phyloP scores from a whole-genome alignment of 192 early-diverging fungal species.

The Haplosporangium gracile region DNA sequence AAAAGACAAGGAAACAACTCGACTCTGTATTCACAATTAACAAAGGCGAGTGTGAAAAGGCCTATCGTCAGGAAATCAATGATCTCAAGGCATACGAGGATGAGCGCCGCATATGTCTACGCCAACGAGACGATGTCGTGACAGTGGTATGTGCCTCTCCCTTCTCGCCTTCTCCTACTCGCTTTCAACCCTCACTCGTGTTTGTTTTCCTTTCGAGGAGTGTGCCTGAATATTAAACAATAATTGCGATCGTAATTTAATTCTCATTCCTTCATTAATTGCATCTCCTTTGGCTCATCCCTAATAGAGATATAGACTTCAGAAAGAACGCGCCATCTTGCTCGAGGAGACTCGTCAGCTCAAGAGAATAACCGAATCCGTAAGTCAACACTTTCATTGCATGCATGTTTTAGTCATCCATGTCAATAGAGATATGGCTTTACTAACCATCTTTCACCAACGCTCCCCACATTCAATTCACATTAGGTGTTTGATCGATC shows the following conservation, averaged over 20 bases:
- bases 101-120: constrained; percentile 39
- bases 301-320: constrained; percentile 26
- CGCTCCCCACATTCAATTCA: neutral
- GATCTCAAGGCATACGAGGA: constrained; percentile 39
- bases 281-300: neutral
- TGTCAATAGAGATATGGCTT: neutral
- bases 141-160: constrained; percentile 18
- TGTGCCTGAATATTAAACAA: neutral
- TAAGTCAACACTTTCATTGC: neutral
- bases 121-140: constrained; percentile 45
- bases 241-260: neutral
- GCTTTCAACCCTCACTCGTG: neutral
- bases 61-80: constrained; percentile 27
- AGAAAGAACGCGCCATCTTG: constrained; percentile 27
- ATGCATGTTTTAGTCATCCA: neutral
- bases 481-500: constrained; percentile 51
- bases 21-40: constrained; percentile 45
- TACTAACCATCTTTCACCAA: neutral
- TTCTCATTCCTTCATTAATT: too few relatives aligned
- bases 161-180: too few relatives aligned
- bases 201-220: neutral
- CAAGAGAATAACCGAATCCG: constrained; percentile 44
- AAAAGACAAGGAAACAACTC: constrained; percentile 36
- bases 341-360: constrained; percentile 50
- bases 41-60: constrained; percentile 27